phyloP scores from a whole-genome alignment of 108 stramenopile genomes.

The Pseudonitzschia multistriata region DNA sequence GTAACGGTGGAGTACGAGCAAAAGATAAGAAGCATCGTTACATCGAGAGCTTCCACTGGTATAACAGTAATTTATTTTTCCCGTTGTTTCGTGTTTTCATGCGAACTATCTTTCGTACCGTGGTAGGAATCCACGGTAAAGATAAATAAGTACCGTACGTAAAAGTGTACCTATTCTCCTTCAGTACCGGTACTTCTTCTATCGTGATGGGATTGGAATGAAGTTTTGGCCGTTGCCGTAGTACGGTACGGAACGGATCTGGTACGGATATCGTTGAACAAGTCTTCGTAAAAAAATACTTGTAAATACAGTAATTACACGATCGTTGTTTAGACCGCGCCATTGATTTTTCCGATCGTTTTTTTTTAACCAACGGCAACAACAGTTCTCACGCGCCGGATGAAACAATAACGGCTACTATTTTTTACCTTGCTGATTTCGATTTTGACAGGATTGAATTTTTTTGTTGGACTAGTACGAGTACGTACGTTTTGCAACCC shows the following conservation, averaged over 20 bases:
- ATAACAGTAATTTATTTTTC: slow-evolving; percentile 4
- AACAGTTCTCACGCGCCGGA: not conserved
- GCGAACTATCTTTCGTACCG: not conserved
- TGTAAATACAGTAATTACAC: no score
- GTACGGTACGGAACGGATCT: not conserved
- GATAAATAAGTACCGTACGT: no score
- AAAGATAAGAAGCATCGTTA: not conserved
- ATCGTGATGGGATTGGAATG: not conserved
- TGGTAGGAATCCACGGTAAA: not conserved
- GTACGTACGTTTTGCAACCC: no score
- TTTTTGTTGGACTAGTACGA: no score
- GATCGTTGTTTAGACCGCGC: not conserved
- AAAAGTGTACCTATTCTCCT: no score
- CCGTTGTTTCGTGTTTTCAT: not conserved
- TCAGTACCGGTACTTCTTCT: no score
- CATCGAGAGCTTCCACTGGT: no score
- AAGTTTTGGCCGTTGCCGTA: slow-evolving; percentile 2
- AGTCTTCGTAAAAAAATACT: not conserved
- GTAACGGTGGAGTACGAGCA: not conserved
- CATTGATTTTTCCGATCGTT: not conserved
- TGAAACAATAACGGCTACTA: not conserved
- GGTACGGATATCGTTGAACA: not conserved
- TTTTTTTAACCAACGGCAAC: not conserved
- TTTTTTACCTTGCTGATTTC: not conserved
- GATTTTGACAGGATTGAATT: no score